These are phyloP conservation scores for Lumnitzera littorea DNA, from an alignment of 345 rosid species.

Conservation along the genomic window DNA sequence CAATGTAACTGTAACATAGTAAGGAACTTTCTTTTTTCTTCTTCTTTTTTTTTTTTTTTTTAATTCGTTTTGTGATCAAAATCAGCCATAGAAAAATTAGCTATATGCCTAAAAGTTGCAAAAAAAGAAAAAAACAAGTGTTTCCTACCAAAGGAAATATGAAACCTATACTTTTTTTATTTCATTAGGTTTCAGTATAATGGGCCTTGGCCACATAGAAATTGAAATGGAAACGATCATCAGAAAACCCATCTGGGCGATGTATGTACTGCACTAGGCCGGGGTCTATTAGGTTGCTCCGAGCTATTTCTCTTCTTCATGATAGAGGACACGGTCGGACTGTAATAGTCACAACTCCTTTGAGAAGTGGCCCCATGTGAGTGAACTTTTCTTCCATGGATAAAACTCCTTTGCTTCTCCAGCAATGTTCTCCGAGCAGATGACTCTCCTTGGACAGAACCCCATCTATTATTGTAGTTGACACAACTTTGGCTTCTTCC, in stretches of 20 bases:
- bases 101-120: slow-evolving; percentile 1
- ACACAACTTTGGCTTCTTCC: slow-evolving; percentile 95
- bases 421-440: slow-evolving; percentile 41
- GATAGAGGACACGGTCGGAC: slow-evolving; percentile 86
- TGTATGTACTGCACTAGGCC: slow-evolving; percentile 46
- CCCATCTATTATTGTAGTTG: slow-evolving; percentile 68
- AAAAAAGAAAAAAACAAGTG: not conserved
- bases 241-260: slow-evolving; percentile 85
- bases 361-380: slow-evolving; percentile 83
- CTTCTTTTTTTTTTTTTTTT: not conserved
- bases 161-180: not conserved
- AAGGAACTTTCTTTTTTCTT: not conserved
- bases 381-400: slow-evolving; percentile 63
- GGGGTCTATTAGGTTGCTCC: slow-evolving; percentile 39
- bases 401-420: slow-evolving; percentile 69
- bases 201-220: slow-evolving; percentile 8
- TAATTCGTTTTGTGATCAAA: no score
- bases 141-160: no score
- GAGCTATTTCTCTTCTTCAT: slow-evolving; percentile 71
- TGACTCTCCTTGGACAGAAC: slow-evolving; percentile 41
- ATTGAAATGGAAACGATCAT: slow-evolving; percentile 6
- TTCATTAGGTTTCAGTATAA: slow-evolving; percentile 13
- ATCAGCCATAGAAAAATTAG: slow-evolving; percentile 5
- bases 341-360: slow-evolving; percentile 83
- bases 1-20: no score